Evolutionary conservation across 2,329 filamentous ascomycete genomes (phyloP), one percentile per base, ranked within the genome.

Genomic region (Talaromyces atroroseus): DNA sequence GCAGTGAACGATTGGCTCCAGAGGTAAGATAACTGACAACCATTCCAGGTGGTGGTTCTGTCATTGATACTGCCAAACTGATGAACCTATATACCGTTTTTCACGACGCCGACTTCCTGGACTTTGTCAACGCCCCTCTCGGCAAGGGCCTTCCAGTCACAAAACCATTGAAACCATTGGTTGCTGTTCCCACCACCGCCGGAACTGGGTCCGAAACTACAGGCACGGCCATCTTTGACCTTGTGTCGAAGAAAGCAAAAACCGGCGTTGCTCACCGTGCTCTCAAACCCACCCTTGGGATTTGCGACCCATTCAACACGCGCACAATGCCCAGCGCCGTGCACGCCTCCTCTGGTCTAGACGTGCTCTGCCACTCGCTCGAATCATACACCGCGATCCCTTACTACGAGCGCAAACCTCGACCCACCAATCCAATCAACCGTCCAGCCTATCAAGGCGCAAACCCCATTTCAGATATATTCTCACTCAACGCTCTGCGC

Each of bases 311-410:
- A 0, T 77, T 97, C 61, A 99, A 99, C 77, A 99, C 94, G 1
- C 83, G 86, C 56, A 96, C 92, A 44, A 97, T 99, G 94, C 94
- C 94, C 0, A 84, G 90, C 1, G 90, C 92, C 38, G 94, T 99
- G 21, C 92, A 95, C 74, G 90, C 94, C 3, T 86, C 87, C 23
- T 95, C 92, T 0, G 95, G 94, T 1, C 82, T 99, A 1, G 94
- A 99, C 67, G 94, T 99, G 2, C 81, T 99, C 38, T 99, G 92
- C 72, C 95, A 99, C 76, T 87, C 88, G 12, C 84, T 99, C 40
- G 95, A 99, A 73, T 95, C 89, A 4, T 99, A 92, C 90, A 99
- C 94, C 0, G 94, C 94, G 2, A 97, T 99, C 61, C 95, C 95
- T 0, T 99, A 90, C 77, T 81, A 89, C 64, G 88, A 96, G 78